Evolutionary conservation across 257 asterid species (phyloP).

Genomic region (Jacaranda copaia): DNA sequence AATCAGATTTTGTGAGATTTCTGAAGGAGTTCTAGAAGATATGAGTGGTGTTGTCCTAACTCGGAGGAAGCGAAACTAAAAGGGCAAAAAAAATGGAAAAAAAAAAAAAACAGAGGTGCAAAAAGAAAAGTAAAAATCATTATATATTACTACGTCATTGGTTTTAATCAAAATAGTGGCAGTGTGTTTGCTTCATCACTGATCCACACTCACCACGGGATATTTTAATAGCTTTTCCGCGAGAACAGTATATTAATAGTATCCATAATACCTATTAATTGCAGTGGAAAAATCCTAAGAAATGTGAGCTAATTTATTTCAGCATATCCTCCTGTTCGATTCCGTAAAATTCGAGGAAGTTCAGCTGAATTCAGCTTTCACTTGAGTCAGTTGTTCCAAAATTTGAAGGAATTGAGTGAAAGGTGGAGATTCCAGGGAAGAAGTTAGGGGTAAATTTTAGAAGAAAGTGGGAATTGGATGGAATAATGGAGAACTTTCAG

Average conservation of each 20-base stretch:
- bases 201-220: constrained; percentile 21
- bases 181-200: constrained; percentile 8
- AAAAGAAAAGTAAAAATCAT: neutral
- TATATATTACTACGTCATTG: neutral
- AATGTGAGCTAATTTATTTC: neutral
- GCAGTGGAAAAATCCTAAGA: no score
- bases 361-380: constrained; percentile 16
- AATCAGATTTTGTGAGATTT: no score
- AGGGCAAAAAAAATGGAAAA: neutral
- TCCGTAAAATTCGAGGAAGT: constrained; percentile 8
- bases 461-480: neutral
- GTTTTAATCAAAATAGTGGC: constrained; percentile 12
- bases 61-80: neutral
- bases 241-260: no score
- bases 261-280: no score
- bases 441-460: neutral
- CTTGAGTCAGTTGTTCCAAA: neutral
- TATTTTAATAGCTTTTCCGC: no score
- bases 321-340: constrained; percentile 20
- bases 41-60: no score
- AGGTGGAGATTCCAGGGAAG: constrained; percentile 4
- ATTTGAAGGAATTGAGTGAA: constrained; percentile 4
- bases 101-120: neutral
- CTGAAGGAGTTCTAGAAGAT: no score
- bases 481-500: neutral